Conservation (phyloP, 192 early-diverging fungal genomes). For the Mortierella hygrophila region DNA sequence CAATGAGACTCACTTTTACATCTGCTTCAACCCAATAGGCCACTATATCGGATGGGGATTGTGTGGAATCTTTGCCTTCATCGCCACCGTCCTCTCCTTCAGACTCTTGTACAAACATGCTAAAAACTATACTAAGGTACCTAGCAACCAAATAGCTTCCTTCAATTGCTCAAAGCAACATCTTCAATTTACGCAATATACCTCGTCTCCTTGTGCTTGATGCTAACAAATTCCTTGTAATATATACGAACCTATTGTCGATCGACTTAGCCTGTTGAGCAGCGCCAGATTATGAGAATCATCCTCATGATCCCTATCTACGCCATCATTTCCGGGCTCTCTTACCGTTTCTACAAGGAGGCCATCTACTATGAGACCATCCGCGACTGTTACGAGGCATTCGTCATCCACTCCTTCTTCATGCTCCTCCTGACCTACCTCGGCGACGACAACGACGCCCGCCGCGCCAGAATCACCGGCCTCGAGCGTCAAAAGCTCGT, state of each 20-base stretch:
- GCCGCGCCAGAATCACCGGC: conserved; percentile 58
- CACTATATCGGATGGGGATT: conserved; percentile 74
- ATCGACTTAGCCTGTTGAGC: conserved; percentile 66
- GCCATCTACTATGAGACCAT: conserved; percentile 76
- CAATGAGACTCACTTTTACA: background rate
- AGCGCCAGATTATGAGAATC: conserved; percentile 82
- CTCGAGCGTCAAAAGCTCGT: conserved; percentile 64
- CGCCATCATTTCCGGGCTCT: conserved; percentile 73
- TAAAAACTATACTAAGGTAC: conserved; percentile 66
- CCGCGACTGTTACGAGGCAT: conserved; percentile 82
- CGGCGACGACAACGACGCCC: conserved; percentile 59
- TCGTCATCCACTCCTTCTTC: conserved; percentile 82
- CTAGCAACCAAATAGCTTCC: background rate
- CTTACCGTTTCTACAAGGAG: conserved; percentile 78
- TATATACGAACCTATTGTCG: background rate
- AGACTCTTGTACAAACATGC: conserved; percentile 66
- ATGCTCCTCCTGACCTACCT: conserved; percentile 77
- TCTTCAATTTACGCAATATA: background rate
- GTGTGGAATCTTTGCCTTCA: conserved; percentile 65
- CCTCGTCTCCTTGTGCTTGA: background rate
- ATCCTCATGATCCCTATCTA: conserved; percentile 82
- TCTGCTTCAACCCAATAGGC: conserved; percentile 16
- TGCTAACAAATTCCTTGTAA: background rate
- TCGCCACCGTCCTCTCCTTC: conserved; percentile 63
- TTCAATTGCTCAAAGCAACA: background rate